Percentiles rank a stretch among this genome's conserved stretches.
phyloP scores from a whole-genome alignment of 306 rosid species.

The Vachellia collinsii region DNA sequence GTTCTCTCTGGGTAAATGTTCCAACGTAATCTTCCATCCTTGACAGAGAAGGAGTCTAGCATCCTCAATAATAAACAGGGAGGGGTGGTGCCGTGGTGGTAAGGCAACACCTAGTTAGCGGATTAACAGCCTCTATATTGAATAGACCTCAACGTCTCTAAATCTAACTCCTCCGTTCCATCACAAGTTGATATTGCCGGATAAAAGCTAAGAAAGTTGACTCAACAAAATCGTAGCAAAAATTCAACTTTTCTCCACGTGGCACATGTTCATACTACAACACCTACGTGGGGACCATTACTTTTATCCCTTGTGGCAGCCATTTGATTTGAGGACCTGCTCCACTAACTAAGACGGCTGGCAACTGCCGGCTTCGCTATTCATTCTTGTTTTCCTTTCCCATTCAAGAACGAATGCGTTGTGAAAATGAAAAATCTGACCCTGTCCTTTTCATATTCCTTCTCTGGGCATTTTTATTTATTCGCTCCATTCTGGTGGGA shows the following conservation, averaged over 20 bases:
- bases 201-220: background rate
- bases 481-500: constrained; percentile 26
- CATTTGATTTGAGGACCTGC: constrained; percentile 28
- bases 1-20: no score
- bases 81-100: no score
- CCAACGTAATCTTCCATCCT: no score
- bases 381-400: background rate
- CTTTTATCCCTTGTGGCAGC: background rate
- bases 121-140: no score
- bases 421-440: background rate
- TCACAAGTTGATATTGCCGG: no score
- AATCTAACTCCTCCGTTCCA: no score
- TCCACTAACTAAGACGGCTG: constrained; percentile 29
- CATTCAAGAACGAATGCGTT: background rate
- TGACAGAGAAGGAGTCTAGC: no score
- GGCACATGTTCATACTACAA: background rate
- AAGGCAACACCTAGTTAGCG: no score
- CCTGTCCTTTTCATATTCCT: background rate
- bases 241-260: constrained; percentile 59
- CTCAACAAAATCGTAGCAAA: constrained; percentile 29
- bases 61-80: no score
- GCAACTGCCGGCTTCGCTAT: constrained; percentile 37
- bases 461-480: constrained; percentile 31
- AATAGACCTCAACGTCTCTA: no score
- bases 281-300: background rate